These are phyloP conservation scores for Trametopsis cervina DNA, from an alignment of 768 basidiomycete genomes.

Conservation along the genomic window DNA sequence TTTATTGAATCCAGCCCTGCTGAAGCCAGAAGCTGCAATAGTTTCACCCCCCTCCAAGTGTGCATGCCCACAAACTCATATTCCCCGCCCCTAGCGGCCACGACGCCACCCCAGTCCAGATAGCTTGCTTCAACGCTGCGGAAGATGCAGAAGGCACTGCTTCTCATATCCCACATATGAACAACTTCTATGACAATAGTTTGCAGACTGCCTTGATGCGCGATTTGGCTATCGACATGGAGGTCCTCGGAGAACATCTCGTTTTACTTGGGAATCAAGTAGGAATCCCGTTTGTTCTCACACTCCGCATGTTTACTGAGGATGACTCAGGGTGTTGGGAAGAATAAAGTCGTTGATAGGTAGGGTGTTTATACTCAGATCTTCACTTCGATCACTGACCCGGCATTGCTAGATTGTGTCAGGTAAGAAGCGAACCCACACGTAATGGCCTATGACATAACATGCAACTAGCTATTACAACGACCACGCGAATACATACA, in stretches of 20 bases:
- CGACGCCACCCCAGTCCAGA: slow-evolving; percentile 25
- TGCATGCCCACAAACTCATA: slow-evolving; percentile 31
- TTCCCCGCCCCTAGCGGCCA: slow-evolving; percentile 39
- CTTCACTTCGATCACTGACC: neutral
- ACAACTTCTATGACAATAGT: slow-evolving; percentile 65
- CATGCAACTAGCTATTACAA: slow-evolving; percentile 42
- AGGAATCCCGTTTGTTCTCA: slow-evolving; percentile 2
- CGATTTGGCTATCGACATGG: slow-evolving; percentile 56
- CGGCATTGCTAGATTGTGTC: slow-evolving; percentile 38
- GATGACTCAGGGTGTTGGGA: slow-evolving; percentile 52
- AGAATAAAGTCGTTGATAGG: slow-evolving; percentile 66
- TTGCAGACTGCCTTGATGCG: slow-evolving; percentile 62
- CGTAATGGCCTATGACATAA: no score
- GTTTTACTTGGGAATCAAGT: slow-evolving; percentile 66
- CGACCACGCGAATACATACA: slow-evolving; percentile 66
- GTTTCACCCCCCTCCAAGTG: slow-evolving; percentile 43
- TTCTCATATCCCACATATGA: slow-evolving; percentile 61
- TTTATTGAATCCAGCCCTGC: neutral
- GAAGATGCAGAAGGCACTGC: slow-evolving; percentile 48
- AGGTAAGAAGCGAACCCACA: no score
- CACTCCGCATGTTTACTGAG: neutral
- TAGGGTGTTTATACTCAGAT: slow-evolving; percentile 18
- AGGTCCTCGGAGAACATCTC: slow-evolving; percentile 54
- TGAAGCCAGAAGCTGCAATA: slow-evolving; percentile 13
- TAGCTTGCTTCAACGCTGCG: slow-evolving; percentile 42